Base-by-base conservation (phyloP, 2,329 filamentous ascomycete species). In the Mollisia scopiformis region DNA sequence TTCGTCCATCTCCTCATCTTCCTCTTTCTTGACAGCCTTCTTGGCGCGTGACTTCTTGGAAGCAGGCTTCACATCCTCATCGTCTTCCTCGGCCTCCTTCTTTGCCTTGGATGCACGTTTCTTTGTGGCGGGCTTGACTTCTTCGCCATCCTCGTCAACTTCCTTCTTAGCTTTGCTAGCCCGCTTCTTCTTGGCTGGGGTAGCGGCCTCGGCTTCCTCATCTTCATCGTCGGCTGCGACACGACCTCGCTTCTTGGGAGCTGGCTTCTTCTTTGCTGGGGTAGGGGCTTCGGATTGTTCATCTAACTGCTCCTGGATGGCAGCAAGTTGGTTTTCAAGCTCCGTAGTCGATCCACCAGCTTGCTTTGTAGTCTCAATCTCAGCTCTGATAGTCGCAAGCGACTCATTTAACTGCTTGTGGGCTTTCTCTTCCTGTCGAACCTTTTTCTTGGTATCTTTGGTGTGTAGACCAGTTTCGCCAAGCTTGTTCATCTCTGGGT, bases 171-270 rank as follows among this genome's bases (percentile, higher is more conserved):
- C 61, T 50, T 74, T 74, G 11, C 69, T 60, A 30, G 50, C 69
- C 54, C 74, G 74, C 70, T 79, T 78, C 71, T 79, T 80, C 19
- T 75, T 69, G 39, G 73, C 71, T 11, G 69, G 67, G 59, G 75
- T 75, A 30, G 47, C 28, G 5, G 27, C 55, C 6, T 58, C 61
- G 28, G 57, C 52, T 11, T 66, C 61, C 4, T 59, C 60, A 21
- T 64, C 63, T 3, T 39, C 52, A 25, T 55, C 47, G 11, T 52
- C 52, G 21, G 58, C 58, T 23, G n/a, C 25, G 25, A 41, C n/a
- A 6, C 46, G 52, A 37, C 46, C 43, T n/a, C 63, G 59, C 52
- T 69, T 69, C 61, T 66, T 66, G 23, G 46, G 25, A 52, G 65
- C 37, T n/a, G 52, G 23, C 49, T 63, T 61, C 27, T 49, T 49